Evolutionary conservation across 2,329 filamentous ascomycete species (phyloP).

Genomic region (Colletotrichum chrysophilum): DNA sequence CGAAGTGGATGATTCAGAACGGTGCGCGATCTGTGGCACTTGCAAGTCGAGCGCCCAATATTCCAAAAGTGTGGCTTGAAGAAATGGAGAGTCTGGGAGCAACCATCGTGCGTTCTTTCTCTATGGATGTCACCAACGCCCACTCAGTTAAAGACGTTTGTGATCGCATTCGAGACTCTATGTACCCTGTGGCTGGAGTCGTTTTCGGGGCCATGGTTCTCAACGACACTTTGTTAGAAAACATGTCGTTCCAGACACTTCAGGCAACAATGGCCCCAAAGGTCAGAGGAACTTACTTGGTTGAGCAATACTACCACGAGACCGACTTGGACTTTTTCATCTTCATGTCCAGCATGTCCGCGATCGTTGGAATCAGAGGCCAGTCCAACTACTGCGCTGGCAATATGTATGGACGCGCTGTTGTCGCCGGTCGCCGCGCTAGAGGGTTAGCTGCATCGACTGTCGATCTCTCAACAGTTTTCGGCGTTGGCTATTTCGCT

Average conservation of each 20-base stretch:
- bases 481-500: conserved; percentile 46
- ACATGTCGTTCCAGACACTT: conserved; percentile 36
- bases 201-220: conserved; percentile 51
- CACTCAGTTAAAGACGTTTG: background rate
- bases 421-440: conserved; percentile 37
- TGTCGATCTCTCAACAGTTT: conserved; percentile 41
- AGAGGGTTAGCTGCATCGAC: conserved; percentile 41
- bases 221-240: conserved; percentile 34
- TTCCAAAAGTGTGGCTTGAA: conserved; percentile 23
- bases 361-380: conserved; percentile 32
- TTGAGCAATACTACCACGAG: conserved; percentile 33
- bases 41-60: conserved; percentile 36
- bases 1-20: conserved; percentile 36
- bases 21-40: conserved; percentile 39
- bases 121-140: background rate
- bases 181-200: conserved; percentile 43
- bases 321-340: conserved; percentile 40
- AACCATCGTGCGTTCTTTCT: background rate
- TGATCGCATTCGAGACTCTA: background rate
- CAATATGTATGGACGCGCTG: conserved; percentile 44
- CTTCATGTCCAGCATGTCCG: conserved; percentile 34
- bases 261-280: conserved; percentile 36
- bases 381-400: conserved; percentile 52
- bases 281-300: conserved; percentile 32
- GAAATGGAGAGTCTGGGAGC: background rate